Evolutionary conservation across 2,329 filamentous ascomycete species (phyloP), one percentile per base, ranked within the genome.

Genomic region (Sarocladiaceae sp.): DNA sequence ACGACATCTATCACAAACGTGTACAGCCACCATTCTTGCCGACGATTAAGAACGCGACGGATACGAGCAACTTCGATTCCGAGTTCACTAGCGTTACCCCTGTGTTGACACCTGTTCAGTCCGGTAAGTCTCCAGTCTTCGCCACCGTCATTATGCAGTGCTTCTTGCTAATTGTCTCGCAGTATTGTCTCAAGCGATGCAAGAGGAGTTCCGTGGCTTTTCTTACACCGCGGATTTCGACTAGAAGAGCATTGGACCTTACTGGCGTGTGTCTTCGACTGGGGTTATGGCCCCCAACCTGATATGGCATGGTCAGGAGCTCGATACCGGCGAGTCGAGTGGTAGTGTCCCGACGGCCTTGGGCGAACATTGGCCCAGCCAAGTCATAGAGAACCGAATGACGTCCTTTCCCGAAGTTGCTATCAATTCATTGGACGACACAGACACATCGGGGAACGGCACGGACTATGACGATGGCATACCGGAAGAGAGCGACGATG

Each of bases 31-130:
- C 94, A 1, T 97, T 97, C 75, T 71, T 92, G 69, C 94, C 94
- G 17, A 83, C 83, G 33, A 96, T 99, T 63, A 94, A 88, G 72
- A 95, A 82, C 66, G 82, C 92, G 8, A 97, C 94, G 39, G 94
- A 99, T 74, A 99, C 94, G n/a, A 97, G 92, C 78, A 99, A 99
- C 74, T 99, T 99, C 70, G 94, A 99, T 68, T 90, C 89, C 44
- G 94, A 99, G 68, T 99, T 99, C 67, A 99, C 94, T 1, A 97
- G 93, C 65, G 94, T 99, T 52, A 99, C 94, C 37, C 94, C 94
- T 1, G 94, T 99, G 53, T 79, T 99, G 60, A 99, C 94, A 26
- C 94, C 94, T 50, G 94, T 99, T 52, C 92, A 97, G 73, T 96
- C 90, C 71, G 91, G 92, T 95, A 87, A 76, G 88, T 78, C 54